A percentile compares a stretch with the other conserved stretches of the same genome.
These are phyloP conservation scores for Cardamine resedifolia DNA, from an alignment of 345 rosid genomes.

Conservation along the genomic window DNA sequence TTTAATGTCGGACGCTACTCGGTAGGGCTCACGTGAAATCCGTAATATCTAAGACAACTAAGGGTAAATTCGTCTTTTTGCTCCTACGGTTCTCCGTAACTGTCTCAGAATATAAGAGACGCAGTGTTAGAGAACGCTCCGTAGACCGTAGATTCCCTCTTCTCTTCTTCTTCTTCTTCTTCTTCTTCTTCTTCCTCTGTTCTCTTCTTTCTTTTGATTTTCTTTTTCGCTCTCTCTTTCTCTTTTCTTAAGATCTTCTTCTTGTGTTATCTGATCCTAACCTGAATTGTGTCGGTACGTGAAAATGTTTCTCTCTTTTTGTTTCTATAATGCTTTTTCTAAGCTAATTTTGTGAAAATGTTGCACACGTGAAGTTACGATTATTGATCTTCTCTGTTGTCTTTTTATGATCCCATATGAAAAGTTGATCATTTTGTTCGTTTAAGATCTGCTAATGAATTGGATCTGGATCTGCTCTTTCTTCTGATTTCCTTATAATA, in stretches of 20 bases:
- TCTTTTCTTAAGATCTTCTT: conserved; percentile 19
- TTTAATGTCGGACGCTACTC: conserved; percentile 27
- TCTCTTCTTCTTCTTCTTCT: conserved; percentile 10
- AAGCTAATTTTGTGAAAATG: conserved; percentile 17
- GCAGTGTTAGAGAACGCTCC: conserved; percentile 19
- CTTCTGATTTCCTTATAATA: neutral
- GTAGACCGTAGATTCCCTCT: conserved; percentile 34
- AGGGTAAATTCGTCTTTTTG: conserved; percentile 9
- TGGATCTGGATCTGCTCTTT: conserved; percentile 33
- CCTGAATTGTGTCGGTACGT: conserved; percentile 39
- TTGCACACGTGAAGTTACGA: neutral
- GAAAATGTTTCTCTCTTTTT: conserved; percentile 17
- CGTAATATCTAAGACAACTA: neutral
- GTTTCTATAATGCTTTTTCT: neutral
- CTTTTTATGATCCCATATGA: conserved; percentile 18
- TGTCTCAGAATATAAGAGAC: conserved; percentile 36
- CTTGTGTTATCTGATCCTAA: neutral
- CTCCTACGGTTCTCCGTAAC: conserved; percentile 36
- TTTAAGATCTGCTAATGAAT: conserved; percentile 19
- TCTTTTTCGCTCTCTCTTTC: neutral
- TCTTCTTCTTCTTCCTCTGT: conserved; percentile 10
- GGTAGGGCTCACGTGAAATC: conserved; percentile 29
- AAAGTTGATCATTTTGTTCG: neutral
- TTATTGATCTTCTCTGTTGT: neutral
- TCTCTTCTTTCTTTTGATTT: conserved; percentile 5